Evolutionary conservation across 2,329 filamentous ascomycete genomes (phyloP), one percentile per base, ranked within the genome.

Genomic region (Lecanoromycetidae sp.): DNA sequence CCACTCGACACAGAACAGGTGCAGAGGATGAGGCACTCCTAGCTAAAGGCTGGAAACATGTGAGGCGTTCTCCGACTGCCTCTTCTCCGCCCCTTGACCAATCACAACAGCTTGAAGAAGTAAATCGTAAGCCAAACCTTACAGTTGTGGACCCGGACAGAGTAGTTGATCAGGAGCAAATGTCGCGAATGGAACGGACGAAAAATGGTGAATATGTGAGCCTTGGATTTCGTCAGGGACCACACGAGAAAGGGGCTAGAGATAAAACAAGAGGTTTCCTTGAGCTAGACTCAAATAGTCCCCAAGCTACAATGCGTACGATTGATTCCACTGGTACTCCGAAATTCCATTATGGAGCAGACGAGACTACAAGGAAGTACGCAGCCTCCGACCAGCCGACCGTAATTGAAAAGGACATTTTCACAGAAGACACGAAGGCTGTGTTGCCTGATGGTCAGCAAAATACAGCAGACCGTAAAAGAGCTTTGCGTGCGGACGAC

Each of bases 151-250:
- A 25, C 4, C 38, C 19, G 32, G 38, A 30, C 27, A 30, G n/a
- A 25, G 37, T 32, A 19, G 20, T 38, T 17, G 48, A 43, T 27
- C 50, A 22, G 37, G 48, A 38, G 29, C 35, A 34, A 13, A 15
- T 23, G 22, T 19, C 17, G 17, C 35, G 50, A 5, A 23, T 49
- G 23, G 47, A 52, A 27, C 20, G 25, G 20, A 44, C 46, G 19
- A 52, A 37, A 19, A 29, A 43, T 36, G 46, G 46, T 22, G 22
- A 35, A 29, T 52, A 38, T 43, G 46, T 52, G n/a, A 32, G 42
- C 10, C 39, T 52, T 29, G 20, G 20, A 7, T 27, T 7, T 5
- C 34, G 15, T 20, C 17, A 35, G 27, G 22, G 13, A 40, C 9
- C 7, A 9, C 35, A 15, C 6, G 30, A 15, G 19, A 19, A 15